A percentile compares a stretch with the other conserved stretches of the same genome.
Evolutionary conservation across 768 basidiomycete genomes (phyloP).

Genomic region (Lyophyllum semitale): DNA sequence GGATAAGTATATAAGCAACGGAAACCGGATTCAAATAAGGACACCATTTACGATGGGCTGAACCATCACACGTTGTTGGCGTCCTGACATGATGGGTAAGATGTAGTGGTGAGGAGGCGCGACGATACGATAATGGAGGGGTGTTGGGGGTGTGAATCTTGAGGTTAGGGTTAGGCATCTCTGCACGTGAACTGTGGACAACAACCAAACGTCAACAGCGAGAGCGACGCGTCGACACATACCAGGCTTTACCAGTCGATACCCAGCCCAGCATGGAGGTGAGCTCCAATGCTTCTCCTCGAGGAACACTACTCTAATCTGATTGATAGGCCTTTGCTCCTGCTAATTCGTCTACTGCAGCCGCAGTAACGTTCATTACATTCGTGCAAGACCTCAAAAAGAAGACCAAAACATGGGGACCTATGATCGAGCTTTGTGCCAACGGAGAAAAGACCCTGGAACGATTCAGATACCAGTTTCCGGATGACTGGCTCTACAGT

Average conservation of each 20-base stretch:
- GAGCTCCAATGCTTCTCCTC: constrained; percentile 4
- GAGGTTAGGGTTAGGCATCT: constrained; percentile 26
- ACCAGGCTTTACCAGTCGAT: constrained; percentile 6
- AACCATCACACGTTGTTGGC: constrained; percentile 97
- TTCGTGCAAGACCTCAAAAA: constrained; percentile 99
- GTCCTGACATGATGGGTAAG: constrained; percentile 73
- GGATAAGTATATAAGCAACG: constrained; percentile 12
- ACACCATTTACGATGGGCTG: constrained; percentile 88
- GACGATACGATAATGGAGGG: constrained; percentile 11
- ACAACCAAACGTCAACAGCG: constrained; percentile 15
- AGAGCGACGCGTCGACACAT: constrained; percentile 26
- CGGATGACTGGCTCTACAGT: constrained; percentile 96
- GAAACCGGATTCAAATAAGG: not conserved
- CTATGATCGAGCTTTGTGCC: constrained; percentile 93
- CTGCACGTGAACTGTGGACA: constrained; percentile 21
- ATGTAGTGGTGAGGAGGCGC: constrained; percentile 8
- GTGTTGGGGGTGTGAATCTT: constrained; percentile 6
- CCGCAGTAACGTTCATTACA: constrained; percentile 98
- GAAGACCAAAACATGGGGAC: constrained; percentile 95
- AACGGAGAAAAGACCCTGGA: constrained; percentile 97
- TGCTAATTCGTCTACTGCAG: constrained; percentile 91
- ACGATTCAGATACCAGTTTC: constrained; percentile 95
- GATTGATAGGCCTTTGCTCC: constrained; percentile 61
- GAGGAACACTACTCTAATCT: constrained; percentile 9
- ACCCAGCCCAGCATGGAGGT: constrained; percentile 29